Base-by-base conservation (phyloP, 2,329 filamentous ascomycete genomes). In the Aaosphaeria pasadenensis region DNA sequence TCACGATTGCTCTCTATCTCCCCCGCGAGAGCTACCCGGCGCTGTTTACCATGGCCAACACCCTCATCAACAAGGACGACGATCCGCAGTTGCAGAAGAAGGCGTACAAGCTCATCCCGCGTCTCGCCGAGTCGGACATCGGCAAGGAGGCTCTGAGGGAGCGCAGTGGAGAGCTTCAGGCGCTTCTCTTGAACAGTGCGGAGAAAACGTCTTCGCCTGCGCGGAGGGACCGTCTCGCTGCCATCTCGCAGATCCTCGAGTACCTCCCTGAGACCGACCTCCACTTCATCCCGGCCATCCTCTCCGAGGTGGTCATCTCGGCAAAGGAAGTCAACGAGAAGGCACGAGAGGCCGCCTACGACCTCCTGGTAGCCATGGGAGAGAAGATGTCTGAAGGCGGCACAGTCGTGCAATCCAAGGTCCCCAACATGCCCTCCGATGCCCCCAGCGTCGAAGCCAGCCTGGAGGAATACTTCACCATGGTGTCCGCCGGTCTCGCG, bases 281-380 rank as follows among this genome's bases (percentile, higher is more conserved):
- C 30, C 89, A 96, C 70, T 97, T 99, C 72, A 92, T 99, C 52
- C 91, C 94, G 1, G 84, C 89, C 1, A 84, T 96, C 42, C 80
- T 99, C 5, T 91, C 91, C 4, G 94, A 99, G 73, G 90, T 97
- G 32, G 91, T 99, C 45, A 91, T 99, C 53, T 89, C 89, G 53
- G 95, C 91, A 73, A 99, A 99, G 71, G 94, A 99, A 74, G 90
- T 94, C 64, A 99, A 99, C 65, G 94, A 99, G 71, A 91, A 91
- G 64, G 91, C 94, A 0, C 82, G 94, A 54, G 91, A 89, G 45
- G 85, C 87, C 2, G 92, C 94, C 0, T 99, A 96, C 66, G 89
- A 95, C 44, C 78, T 97, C 11, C 81, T 99, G 9, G 88, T 99
- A 24, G 79, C 88, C 40, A 91, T 97, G 82, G 91, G 90, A 11